Conservation (phyloP, 805 yeast genomes). For the Kuraishia borneana region DNA sequence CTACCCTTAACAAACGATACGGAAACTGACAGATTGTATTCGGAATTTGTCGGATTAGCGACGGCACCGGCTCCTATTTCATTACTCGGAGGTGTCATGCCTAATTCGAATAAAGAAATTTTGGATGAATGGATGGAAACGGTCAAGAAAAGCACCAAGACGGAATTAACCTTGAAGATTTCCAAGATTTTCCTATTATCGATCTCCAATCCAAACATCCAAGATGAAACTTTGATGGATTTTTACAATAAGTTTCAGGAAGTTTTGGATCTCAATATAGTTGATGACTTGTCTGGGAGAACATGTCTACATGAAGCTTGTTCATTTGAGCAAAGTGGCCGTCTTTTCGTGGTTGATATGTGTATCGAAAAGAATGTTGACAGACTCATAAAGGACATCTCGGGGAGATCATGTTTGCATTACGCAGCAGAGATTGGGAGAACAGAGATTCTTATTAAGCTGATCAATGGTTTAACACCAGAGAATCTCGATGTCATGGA, state of each 20-base stretch:
- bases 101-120: conserved; percentile 2
- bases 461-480: conserved; percentile 22
- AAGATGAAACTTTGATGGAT: conserved; percentile 46
- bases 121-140: conserved; percentile 2
- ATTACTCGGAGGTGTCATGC: not conserved
- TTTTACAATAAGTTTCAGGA: conserved; percentile 33
- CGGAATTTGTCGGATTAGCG: conserved; percentile 35
- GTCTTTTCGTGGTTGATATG: conserved; percentile 11
- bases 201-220: conserved; percentile 50
- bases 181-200: conserved; percentile 68
- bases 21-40: conserved; percentile 59
- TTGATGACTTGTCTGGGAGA: conserved; percentile 65
- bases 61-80: conserved; percentile 1
- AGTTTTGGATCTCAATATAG: conserved; percentile 40
- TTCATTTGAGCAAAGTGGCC: conserved; percentile 7
- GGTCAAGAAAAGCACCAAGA: not conserved
- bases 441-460: conserved; percentile 24
- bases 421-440: conserved; percentile 64
- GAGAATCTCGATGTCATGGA: conserved; percentile 41
- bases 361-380: conserved; percentile 9
- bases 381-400: conserved; percentile 36
- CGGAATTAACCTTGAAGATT: conserved; percentile 22
- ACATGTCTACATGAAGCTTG: conserved; percentile 67
- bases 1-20: conserved; percentile 17
- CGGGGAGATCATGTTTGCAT: conserved; percentile 78